These are phyloP conservation scores for Laetiporus sulphureus DNA, from an alignment of 1,284 basidiomycete species.

Conservation along the genomic window DNA sequence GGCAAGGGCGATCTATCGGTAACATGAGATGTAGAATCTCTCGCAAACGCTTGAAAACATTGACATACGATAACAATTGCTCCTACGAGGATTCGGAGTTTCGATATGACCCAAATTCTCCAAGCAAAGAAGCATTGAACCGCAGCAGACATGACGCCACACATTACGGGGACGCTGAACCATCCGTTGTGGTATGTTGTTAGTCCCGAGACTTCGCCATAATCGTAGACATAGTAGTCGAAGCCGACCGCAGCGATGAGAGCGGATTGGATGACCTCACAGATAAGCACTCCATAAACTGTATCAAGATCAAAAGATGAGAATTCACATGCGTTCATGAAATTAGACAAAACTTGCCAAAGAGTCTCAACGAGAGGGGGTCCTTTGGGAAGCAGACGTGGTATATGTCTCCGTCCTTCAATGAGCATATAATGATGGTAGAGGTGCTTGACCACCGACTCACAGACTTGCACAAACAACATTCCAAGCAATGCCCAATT, in stretches of 20 bases:
- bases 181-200: not conserved
- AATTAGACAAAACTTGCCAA: not conserved
- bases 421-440: not conserved
- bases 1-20: not conserved
- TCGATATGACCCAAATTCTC: not conserved
- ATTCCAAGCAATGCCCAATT: not conserved
- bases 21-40: not conserved
- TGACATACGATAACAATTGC: not conserved
- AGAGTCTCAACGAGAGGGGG: not conserved
- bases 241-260: not conserved
- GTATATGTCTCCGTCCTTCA: not conserved
- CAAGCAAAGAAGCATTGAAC: slow-evolving; percentile 1
- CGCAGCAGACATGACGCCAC: not conserved
- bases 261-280: not conserved
- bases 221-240: not conserved
- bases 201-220: not conserved
- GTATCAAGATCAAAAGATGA: not conserved
- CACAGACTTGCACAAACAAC: not conserved
- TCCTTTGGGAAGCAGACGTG: not conserved
- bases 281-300: not conserved
- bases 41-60: not conserved
- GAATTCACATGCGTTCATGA: not conserved
- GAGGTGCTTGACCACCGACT: not conserved
- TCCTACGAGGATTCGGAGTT: not conserved
- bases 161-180: slow-evolving; percentile 1